Base-by-base conservation (phyloP, 495 filamentous ascomycete species). In the Penicillium silybi region DNA sequence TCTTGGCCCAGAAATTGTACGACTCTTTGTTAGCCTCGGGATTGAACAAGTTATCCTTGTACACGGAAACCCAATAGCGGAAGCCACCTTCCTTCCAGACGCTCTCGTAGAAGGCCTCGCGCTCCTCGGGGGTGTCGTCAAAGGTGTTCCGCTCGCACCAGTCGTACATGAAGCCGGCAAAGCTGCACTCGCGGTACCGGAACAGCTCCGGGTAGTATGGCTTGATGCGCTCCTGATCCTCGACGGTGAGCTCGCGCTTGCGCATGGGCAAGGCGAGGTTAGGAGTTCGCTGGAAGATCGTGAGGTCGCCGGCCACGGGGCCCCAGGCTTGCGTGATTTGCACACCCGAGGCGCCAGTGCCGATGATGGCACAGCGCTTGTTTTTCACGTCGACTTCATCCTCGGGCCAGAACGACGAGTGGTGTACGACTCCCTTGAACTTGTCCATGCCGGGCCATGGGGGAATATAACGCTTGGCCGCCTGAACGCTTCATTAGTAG, bases 341-440 rank as follows among this genome's bases (percentile, higher is more conserved):
- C 0, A 85, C 75, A 0, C 80, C 82, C 0, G 78, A 71, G 0
- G 81, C 75, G 9, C 84, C 84, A 0, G 84, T 85, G 8, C 84
- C 84, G 17, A 87, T 77, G 37, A 85, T 65, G 6, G 77, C 79
- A 26, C 70, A 64, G 6, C 69, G 65, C 59, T 85, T 84, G 39
- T 68, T 68, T 16, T 59, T 60, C 7, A 82, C 58, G 50, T 80
- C 65, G 27, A 81, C 63, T 10, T 63, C 60, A 5, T 74, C 62
- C 13, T 77, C 67, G 0, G 82, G 83, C 84, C 84, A 87, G 62
- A 77, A 74, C 2, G 80, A 77, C 0, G 82, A 74, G 48, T 87
- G 83, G 51, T 80, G 66, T 3, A 83, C 66, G 4, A 58, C 37
- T 4, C 84, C 82, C 18, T 73, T 65, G 71, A 79, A 87, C 1